Conservation (phyloP, 1,284 basidiomycete species). For the Marasmius sp. region DNA sequence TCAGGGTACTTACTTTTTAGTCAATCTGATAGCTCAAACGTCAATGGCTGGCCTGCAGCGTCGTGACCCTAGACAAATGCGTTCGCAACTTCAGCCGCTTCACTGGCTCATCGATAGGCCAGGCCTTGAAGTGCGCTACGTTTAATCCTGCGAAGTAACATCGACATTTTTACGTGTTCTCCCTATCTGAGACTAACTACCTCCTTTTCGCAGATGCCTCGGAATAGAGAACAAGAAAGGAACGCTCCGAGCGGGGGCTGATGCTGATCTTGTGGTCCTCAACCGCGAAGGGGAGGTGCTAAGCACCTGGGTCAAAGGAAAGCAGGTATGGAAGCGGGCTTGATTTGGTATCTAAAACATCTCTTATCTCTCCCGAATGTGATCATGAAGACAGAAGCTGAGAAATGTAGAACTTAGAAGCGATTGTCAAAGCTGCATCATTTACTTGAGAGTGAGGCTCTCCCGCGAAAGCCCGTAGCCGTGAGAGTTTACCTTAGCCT, state of each 20-base stretch:
- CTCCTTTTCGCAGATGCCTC: conserved; percentile 51
- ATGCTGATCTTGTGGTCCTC: conserved; percentile 82
- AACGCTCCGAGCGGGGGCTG: conserved; percentile 73
- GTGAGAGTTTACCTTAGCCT: too few relatives aligned
- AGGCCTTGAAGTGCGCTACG: conserved; percentile 85
- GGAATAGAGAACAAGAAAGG: conserved; percentile 81
- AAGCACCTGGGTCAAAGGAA: conserved; percentile 81
- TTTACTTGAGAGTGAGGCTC: too few relatives aligned
- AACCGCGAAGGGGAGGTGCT: conserved; percentile 68
- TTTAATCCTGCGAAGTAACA: conserved; percentile 76
- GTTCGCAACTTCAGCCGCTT: conserved; percentile 83
- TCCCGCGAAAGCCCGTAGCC: too few relatives aligned
- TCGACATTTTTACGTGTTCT: background rate
- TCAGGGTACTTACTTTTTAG: conserved; percentile 5
- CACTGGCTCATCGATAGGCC: conserved; percentile 78
- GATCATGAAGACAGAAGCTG: too few relatives aligned
- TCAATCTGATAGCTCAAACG: background rate
- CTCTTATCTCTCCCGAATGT: too few relatives aligned
- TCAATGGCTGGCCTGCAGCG: conserved; percentile 6
- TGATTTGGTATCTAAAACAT: background rate
- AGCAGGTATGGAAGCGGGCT: conserved; percentile 57
- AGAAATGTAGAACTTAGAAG: too few relatives aligned
- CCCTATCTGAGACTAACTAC: conserved; percentile 2
- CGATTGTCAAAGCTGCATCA: too few relatives aligned
- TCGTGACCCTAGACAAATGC: conserved; percentile 77